Evolutionary conservation across 352 stramenopile genomes (phyloP), one percentile per base, ranked within the genome.

Genomic region (Pythium myriotylum): DNA sequence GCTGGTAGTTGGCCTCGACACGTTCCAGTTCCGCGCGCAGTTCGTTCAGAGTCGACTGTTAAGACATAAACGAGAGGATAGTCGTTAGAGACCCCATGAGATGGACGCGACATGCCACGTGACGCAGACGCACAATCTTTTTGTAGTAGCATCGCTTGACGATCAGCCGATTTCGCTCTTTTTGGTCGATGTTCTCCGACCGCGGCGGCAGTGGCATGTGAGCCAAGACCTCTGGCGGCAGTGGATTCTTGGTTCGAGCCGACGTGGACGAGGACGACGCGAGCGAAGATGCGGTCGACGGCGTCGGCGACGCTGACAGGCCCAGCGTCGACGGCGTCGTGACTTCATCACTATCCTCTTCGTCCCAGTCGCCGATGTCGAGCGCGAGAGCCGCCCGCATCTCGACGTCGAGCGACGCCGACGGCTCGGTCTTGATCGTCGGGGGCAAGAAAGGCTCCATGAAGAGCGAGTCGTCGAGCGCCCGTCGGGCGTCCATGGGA

Each of bases 121-220:
- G 10, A 35, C 24, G 8, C 47, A n/a, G 51, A 85, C 80, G 60
- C 70, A 89, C 80, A 51, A 88, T 88, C 65, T 89, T 89, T 70
- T 88, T 88, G 74, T 89, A 89, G 79, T 91, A 91, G 43, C 82
- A 79, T 5, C 78, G 76, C 67, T 88, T 87, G 62, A 84, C 80
- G 56, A 88, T 86, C 26, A 68, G 60, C 20, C 60, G 60, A 40
- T 68, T 68, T 37, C 60, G 60, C 47, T 68, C 60, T 14, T 57
- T 58, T 39, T 68, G 60, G 47, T 68, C 60, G 22, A 57, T 24
- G 12, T 68, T 43, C 24, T 59, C 60, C 9, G 60, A 62, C 32
- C 60, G 60, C 40, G 60, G 60, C 19, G 60, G 60, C 45, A 68
- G 60, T 29, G 60, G 60, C 52, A 68, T 61, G 51, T 68, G 61